Base-by-base conservation (phyloP, 1,284 basidiomycete genomes). In the Xerocomus nothofagi region DNA sequence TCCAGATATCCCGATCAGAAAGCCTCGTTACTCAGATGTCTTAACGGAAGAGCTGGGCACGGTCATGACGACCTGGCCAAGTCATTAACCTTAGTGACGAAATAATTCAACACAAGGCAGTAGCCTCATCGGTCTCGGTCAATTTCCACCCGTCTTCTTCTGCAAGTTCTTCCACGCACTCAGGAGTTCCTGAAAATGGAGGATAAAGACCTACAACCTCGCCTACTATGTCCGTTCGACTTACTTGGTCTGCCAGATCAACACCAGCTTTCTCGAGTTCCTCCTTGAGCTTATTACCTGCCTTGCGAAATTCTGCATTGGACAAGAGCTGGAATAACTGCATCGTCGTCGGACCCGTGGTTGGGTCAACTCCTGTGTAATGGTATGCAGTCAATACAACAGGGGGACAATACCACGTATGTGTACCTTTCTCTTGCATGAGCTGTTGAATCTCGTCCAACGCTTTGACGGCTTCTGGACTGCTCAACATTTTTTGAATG, bases 221-320 rank as follows among this genome's bases (percentile, higher is more conserved):
- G 26, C 39, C n/a, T 10, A 34, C 14, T 18, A 18, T 14, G 23
- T 24, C 11, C n/a, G 15, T 26, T 12, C 40, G 24, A 59, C 63
- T 54, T 44, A 74, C 79, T 66, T 74, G 65, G 30, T 72, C 68
- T 31, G 64, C 70, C 33, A 82, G 44, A 58, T 85, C 77, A 17
- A 87, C 65, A 0, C 82, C 84, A 31, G 80, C 81, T 36, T 80
- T 81, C 49, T 78, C 68, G 55, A 86, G 63, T 51, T 79, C 78
- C n/a, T 73, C 72, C 47, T 71, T 69, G 17, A 84, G 69, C 38
- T 67, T 70, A 57, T 73, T 71, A 30, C 76, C 71, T 29, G 73
- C 75, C 40, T 66, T 71, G 47, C 78, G 71, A 48, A 86, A 80
- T 43, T 79, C 78, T 3, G 77, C 58, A 55, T 74, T 81, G 48